phyloP scores from a whole-genome alignment of 139 green algal species.

The Coelastrella sp. region DNA sequence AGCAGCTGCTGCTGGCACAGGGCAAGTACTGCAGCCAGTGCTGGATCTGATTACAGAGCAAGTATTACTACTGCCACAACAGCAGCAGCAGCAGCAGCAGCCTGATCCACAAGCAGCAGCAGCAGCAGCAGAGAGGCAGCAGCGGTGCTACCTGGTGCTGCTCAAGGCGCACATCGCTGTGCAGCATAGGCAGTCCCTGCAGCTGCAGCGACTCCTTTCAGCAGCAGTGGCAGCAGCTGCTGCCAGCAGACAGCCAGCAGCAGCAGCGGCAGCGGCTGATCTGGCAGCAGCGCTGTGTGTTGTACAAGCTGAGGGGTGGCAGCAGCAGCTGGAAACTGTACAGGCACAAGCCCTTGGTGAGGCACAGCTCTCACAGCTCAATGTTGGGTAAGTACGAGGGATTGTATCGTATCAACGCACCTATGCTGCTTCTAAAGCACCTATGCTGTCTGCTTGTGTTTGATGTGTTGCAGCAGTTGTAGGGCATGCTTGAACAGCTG shows the following conservation, averaged over 20 bases:
- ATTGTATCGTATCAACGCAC: neutral
- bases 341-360: neutral
- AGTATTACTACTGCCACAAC: neutral
- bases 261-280: neutral
- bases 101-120: neutral
- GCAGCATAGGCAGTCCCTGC: neutral
- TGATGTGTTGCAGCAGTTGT: too few relatives aligned
- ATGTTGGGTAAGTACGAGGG: neutral
- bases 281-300: neutral
- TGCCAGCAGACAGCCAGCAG: neutral
- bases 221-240: neutral
- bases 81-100: slow-evolving; percentile 1
- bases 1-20: neutral
- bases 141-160: neutral
- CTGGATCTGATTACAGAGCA: neutral
- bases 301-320: neutral
- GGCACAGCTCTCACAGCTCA: neutral
- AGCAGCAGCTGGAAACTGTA: slow-evolving; percentile 2
- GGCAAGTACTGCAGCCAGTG: neutral
- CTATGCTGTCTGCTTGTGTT: too few relatives aligned
- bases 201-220: neutral
- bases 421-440: neutral
- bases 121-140: neutral
- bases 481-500: too few relatives aligned
- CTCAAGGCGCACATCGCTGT: neutral